Evolutionary conservation across 2,329 filamentous ascomycete species (phyloP).

Genomic region (Colletotrichum spinosum): DNA sequence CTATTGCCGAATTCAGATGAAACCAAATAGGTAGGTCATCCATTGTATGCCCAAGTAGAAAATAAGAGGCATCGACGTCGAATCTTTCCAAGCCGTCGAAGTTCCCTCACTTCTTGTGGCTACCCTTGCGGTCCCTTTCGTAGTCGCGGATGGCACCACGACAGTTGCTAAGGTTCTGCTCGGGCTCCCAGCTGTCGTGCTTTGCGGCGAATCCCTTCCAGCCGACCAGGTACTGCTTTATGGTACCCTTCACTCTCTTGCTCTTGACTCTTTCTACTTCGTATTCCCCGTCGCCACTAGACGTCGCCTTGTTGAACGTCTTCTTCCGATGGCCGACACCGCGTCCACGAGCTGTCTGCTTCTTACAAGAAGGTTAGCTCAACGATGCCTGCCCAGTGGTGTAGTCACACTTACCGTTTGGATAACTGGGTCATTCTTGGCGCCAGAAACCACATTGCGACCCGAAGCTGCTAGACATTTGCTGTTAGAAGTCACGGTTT

Average conservation of each 20-base stretch:
- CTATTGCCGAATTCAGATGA: no score
- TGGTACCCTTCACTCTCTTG: conserved; percentile 50
- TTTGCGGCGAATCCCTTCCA: conserved; percentile 61
- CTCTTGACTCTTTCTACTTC: conserved; percentile 62
- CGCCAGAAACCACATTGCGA: no score
- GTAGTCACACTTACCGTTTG: no score
- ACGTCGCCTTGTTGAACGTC: not conserved
- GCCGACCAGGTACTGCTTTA: conserved; percentile 61
- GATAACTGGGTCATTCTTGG: no score
- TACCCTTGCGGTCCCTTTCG: conserved; percentile 44
- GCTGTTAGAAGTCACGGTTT: no score
- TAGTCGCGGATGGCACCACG: conserved; percentile 49
- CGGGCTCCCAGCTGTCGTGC: conserved; percentile 67
- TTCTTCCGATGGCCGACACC: conserved; percentile 22
- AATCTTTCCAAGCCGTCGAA: not conserved
- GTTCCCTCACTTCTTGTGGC: conserved; percentile 1
- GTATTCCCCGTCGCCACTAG: conserved; percentile 48
- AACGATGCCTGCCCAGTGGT: no score
- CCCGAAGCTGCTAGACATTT: no score
- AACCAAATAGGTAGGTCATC: no score
- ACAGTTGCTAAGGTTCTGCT: conserved; percentile 56
- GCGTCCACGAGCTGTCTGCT: conserved; percentile 1
- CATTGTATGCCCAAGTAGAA: no score
- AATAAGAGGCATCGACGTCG: no score
- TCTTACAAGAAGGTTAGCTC: not conserved